These are phyloP conservation scores for Termitomyces sp. DNA, from an alignment of 768 basidiomycete species.

Conservation along the genomic window DNA sequence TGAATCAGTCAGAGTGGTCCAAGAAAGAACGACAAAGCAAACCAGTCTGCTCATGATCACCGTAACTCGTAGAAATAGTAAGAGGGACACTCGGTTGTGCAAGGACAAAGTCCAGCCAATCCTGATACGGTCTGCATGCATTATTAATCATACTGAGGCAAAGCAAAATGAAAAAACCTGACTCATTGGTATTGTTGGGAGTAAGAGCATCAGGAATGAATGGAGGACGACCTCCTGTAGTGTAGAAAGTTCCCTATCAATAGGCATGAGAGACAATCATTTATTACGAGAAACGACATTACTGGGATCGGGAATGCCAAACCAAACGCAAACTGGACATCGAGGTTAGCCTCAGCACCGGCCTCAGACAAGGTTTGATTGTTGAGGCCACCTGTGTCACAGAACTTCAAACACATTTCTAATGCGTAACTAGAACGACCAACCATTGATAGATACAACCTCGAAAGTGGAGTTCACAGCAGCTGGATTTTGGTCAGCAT, in stretches of 20 bases:
- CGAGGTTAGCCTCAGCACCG: constrained; percentile 59
- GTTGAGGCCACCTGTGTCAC: constrained; percentile 45
- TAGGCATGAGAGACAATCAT: constrained; percentile 8
- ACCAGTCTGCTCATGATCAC: constrained; percentile 67
- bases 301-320: constrained; percentile 54
- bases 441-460: constrained; percentile 50
- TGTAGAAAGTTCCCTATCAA: constrained; percentile 44
- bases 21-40: background rate
- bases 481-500: constrained; percentile 35
- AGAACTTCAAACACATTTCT: background rate
- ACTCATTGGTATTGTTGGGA: constrained; percentile 34
- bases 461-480: constrained; percentile 47
- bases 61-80: constrained; percentile 65
- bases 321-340: constrained; percentile 59
- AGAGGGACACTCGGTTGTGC: constrained; percentile 39
- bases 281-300: background rate
- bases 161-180: background rate
- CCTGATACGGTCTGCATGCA: constrained; percentile 22
- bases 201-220: constrained; percentile 42
- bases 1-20: background rate
- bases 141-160: background rate
- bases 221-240: constrained; percentile 56
- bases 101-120: constrained; percentile 56
- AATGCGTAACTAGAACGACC: background rate
- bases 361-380: constrained; percentile 46